Evolutionary conservation across 441 rosid genomes (phyloP), one percentile per base, ranked within the genome.

Genomic region (Syzygium syzygioides): DNA sequence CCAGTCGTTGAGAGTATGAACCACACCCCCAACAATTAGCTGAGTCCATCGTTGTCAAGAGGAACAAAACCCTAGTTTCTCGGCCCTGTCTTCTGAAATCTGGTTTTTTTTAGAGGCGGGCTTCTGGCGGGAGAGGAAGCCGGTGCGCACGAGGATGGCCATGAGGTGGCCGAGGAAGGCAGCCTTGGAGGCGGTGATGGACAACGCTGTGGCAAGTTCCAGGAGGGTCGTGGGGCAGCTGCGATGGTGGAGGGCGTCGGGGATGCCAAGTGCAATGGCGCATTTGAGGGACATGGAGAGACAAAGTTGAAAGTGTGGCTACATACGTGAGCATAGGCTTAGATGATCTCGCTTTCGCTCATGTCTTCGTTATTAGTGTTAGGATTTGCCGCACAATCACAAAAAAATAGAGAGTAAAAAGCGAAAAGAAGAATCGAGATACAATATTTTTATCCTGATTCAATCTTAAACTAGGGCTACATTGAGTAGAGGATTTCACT

Each of bases 201-300:
- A 17, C 3, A 88, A 86, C 2, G 85, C 30, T 5, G 85, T 2
- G 76, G 52, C 50, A 3, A 91, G 79, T 56, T 79, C 55, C 18
- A 64, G 20, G n/a, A 90, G 90, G 7, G 88, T 68, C 56, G 85
- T 88, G 87, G 91, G 88, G 34, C 79, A 17, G 53, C 53, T 90
- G 79, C 89, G 90, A 45, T 48, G 5, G 20, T n/a, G 20, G 37
- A 64, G 37, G 71, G 71, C 11, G 71, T 32, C 20, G 37, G 14
- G 37, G 71, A 64, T 64, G 71, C 71, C 68, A 54, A 90, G 55
- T 19, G 90, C 71, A 83, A 86, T 37, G 28, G 90, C 91, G 26
- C 91, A 88, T 87, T 85, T 89, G 0, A 92, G 66, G 9, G 93
- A 88, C 89, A 66, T 56, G 87, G 92, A 89, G 50, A 85, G 11